Evolutionary conservation across 2,329 filamentous ascomycete species (phyloP), one percentile per base, ranked within the genome.

Genomic region (Sclerotinia trifoliorum): DNA sequence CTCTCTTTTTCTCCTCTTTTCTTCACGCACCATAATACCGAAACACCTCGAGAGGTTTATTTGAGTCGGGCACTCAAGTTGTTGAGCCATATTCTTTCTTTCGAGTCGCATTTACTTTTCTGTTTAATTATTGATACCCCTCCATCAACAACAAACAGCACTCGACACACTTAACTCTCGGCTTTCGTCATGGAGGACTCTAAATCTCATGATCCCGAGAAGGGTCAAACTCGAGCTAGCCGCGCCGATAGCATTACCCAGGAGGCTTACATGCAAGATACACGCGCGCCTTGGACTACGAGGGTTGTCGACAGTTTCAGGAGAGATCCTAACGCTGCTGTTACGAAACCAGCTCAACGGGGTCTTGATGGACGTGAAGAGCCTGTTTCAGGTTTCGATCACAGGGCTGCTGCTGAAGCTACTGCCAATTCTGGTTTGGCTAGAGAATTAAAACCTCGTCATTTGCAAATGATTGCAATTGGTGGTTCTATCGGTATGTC

Each of bases 341-440:
- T 83, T 60, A 68, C 80, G 77, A 51, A 80, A 79, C 70, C 68
- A 32, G 35, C 24, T 39, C 64, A 67, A 51, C 42, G 29, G 17
- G 57, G 68, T 29, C 65, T 67, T 15, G 52, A 26, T 10, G 49
- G 58, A n/a, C 54, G 13, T 21, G 54, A 56, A 56, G 32, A 29
- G 6, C 42, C 26, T 1, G 68, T 60, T 15, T 64, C 70, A 2
- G 81, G 82, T 19, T 88, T 85, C 76, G 85, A 92, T 75, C 81
- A 93, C 74, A 89, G 91, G 76, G 79, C 78, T 67, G 87, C 86
- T 1, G 85, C 84, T 0, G 80, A 82, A 42, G 82, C 82, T 48
- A 94, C 92, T 1, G 90, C 92, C 8, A 85, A 89, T 71, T 90
- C 92, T 54, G 88, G 90, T 7, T 83, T 97, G 61, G 87, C 90